These are phyloP conservation scores for Globisporangium canariense DNA, from an alignment of 352 stramenopile genomes.

Conservation along the genomic window DNA sequence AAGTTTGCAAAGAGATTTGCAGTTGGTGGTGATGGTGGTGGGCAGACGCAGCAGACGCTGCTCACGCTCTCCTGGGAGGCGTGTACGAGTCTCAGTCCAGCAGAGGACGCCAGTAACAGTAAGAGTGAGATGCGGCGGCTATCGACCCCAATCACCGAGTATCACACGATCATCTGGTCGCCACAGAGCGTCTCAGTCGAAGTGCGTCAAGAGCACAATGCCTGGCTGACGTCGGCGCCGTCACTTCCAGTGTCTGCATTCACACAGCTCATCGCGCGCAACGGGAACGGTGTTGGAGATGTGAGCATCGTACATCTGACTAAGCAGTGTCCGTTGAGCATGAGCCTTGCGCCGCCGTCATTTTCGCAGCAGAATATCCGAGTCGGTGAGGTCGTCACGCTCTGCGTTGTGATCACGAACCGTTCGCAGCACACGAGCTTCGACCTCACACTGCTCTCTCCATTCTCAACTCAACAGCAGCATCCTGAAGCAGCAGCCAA, in stretches of 20 bases:
- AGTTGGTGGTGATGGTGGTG: background rate
- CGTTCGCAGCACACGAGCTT: conserved; percentile 40
- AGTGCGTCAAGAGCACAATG: background rate
- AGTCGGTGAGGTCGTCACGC: conserved; percentile 25
- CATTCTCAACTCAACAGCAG: conserved; percentile 6
- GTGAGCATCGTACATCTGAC: conserved; percentile 25
- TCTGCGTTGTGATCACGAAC: conserved; percentile 58
- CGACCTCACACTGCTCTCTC: conserved; percentile 64
- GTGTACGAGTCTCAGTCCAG: background rate
- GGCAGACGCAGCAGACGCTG: conserved; percentile 40
- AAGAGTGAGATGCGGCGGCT: background rate
- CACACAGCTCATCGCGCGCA: background rate
- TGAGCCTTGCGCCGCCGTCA: conserved; percentile 35
- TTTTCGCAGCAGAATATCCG: conserved; percentile 2
- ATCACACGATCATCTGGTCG: conserved; percentile 68
- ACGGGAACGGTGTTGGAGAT: background rate
- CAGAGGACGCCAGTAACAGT: background rate
- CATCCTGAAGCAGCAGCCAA: background rate
- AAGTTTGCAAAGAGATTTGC: background rate
- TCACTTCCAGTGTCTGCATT: conserved; percentile 6
- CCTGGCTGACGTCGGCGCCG: background rate
- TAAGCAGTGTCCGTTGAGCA: conserved; percentile 41
- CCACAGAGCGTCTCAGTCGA: conserved; percentile 20
- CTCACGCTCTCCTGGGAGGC: conserved; percentile 64
- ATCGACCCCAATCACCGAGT: conserved; percentile 48